These are phyloP conservation scores for Davidsoniella australis DNA, from an alignment of 2,329 filamentous ascomycete genomes.

Conservation along the genomic window DNA sequence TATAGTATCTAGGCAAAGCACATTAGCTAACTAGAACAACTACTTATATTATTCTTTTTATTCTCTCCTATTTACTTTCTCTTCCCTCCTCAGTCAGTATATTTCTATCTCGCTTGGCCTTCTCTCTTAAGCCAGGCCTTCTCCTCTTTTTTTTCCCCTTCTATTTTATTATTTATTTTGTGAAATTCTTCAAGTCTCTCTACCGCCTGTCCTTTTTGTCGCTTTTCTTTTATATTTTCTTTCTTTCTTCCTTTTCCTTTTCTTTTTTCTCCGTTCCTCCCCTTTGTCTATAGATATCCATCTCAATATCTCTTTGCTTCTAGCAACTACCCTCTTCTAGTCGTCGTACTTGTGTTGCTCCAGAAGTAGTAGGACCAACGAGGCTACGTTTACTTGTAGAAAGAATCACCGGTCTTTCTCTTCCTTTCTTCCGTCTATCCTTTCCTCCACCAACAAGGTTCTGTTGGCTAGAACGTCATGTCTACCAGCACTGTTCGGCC, in stretches of 20 bases:
- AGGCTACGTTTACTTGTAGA: not conserved
- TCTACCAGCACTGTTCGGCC: constrained; percentile 7
- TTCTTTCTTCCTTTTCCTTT: not conserved
- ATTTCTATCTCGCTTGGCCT: not conserved
- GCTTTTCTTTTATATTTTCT: not conserved
- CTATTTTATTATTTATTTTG: not conserved
- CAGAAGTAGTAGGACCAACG: too few relatives aligned
- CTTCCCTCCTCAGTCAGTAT: constrained; percentile 2
- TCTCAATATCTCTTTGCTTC: not conserved
- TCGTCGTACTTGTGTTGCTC: not conserved
- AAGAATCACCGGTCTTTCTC: not conserved
- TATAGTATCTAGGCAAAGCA: too few relatives aligned
- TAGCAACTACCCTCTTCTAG: not conserved
- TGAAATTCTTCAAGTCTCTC: not conserved
- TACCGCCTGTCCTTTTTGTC: not conserved
- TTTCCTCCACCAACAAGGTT: constrained; percentile 2
- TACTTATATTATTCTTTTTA: not conserved
- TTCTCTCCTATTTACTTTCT: constrained; percentile 8
- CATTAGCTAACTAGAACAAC: not conserved
- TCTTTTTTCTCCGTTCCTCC: not conserved
- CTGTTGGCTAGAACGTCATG: constrained; percentile 6
- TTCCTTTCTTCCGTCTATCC: constrained; percentile 7
- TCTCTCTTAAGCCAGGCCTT: constrained; percentile 13
- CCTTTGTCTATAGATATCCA: not conserved
- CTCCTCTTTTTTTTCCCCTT: constrained; percentile 1